Conservation (phyloP, 495 filamentous ascomycete species). For the Aspergillus asperescens region DNA sequence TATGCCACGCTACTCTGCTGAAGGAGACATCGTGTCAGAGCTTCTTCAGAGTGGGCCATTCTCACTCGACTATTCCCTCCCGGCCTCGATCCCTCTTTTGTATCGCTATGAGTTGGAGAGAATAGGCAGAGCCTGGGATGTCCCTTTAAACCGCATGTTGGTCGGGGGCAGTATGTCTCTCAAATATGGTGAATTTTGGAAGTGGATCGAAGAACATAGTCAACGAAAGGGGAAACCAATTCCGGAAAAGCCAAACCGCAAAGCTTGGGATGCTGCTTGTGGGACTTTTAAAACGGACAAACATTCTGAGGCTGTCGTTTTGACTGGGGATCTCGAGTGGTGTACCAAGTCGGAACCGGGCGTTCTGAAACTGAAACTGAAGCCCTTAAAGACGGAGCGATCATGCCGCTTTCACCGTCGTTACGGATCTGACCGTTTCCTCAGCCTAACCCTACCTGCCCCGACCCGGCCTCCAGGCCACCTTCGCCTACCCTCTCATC, state of each 20-base stretch:
- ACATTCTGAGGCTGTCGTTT: conserved; percentile 37
- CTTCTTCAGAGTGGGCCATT: conserved; percentile 35
- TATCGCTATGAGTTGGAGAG: conserved; percentile 44
- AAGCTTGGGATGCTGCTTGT: conserved; percentile 41
- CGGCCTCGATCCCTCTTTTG: conserved; percentile 31
- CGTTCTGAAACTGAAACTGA: conserved; percentile 38
- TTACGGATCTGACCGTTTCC: conserved; percentile 47
- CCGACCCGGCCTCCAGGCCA: conserved; percentile 33
- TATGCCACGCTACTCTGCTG: conserved; percentile 9
- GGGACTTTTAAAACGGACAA: conserved; percentile 31
- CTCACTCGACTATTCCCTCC: conserved; percentile 23
- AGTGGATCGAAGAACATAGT: conserved; percentile 29
- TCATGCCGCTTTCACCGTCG: conserved; percentile 46
- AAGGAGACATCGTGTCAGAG: conserved; percentile 25
- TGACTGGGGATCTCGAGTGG: conserved; percentile 42
- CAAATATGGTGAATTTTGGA: conserved; percentile 38
- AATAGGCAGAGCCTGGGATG: conserved; percentile 32
- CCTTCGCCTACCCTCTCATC: conserved; percentile 20
- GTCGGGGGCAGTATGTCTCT: conserved; percentile 21
- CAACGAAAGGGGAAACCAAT: conserved; percentile 26
- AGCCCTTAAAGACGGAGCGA: conserved; percentile 39
- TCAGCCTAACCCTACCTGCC: conserved; percentile 39
- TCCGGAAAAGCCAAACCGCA: conserved; percentile 34
- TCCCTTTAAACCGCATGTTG: conserved; percentile 33
- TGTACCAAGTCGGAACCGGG: conserved; percentile 30